Evolutionary conservation across 1,284 basidiomycete species (phyloP).

Genomic region (Irpex sp.): DNA sequence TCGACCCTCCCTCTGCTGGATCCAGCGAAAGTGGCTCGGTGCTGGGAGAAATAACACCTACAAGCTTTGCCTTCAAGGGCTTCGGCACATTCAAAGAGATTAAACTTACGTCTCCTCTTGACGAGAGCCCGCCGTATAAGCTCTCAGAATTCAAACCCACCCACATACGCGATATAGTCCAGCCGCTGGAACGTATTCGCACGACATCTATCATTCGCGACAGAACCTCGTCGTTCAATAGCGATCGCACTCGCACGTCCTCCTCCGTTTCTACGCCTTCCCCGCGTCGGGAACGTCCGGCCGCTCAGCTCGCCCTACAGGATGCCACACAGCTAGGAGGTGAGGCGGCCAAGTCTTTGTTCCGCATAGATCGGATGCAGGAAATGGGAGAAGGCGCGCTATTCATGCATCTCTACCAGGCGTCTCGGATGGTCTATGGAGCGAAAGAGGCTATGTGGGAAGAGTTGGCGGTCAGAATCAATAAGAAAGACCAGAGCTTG

Average conservation of each 20-base stretch:
- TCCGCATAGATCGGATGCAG: conserved; percentile 42
- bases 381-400: conserved; percentile 54
- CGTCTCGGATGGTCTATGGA: conserved; percentile 58
- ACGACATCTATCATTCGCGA: background rate
- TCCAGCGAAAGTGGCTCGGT: background rate
- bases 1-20: background rate
- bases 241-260: background rate
- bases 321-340: conserved; percentile 14
- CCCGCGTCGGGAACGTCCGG: conserved; percentile 5
- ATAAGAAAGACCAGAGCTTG: conserved; percentile 47
- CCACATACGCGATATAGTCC: background rate
- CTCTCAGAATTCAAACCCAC: background rate
- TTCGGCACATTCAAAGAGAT: background rate
- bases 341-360: conserved; percentile 22
- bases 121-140: background rate
- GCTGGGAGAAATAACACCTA: background rate
- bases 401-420: conserved; percentile 66
- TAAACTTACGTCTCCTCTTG: background rate
- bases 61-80: background rate
- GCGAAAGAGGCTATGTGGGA: conserved; percentile 79
- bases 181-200: background rate
- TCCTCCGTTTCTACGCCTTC: background rate
- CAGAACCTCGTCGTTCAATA: background rate
- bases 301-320: conserved; percentile 15
- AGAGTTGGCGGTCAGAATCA: conserved; percentile 36